These are phyloP conservation scores for Cyberlindnera amylophila DNA, from an alignment of 805 yeast species.

Conservation along the genomic window DNA sequence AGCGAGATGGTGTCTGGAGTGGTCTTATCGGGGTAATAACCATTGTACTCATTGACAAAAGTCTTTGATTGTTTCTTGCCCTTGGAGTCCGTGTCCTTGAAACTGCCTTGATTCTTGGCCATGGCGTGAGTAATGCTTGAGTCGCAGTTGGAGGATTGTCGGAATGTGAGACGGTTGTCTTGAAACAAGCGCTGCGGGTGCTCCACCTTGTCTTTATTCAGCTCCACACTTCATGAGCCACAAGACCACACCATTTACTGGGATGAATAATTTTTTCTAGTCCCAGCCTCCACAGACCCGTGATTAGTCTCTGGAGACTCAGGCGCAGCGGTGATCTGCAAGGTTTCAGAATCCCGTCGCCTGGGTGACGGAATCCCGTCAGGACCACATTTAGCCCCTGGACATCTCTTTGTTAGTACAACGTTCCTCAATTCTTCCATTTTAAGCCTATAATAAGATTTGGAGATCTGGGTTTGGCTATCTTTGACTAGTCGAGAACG, in stretches of 20 bases:
- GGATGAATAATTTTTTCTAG: no score
- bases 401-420: neutral
- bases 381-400: neutral
- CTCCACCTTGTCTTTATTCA: no score
- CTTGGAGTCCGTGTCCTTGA: neutral
- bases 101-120: neutral
- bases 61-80: constrained; percentile 2
- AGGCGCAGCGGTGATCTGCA: no score
- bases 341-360: constrained; percentile 8
- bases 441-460: no score
- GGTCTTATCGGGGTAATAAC: constrained; percentile 11
- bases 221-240: no score
- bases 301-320: neutral
- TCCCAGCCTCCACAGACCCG: neutral
- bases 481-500: no score
- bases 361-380: neutral
- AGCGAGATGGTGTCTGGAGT: constrained; percentile 1
- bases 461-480: no score
- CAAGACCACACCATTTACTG: no score
- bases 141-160: no score
- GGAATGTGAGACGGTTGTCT: no score
- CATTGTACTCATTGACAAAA: constrained; percentile 8
- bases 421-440: no score
- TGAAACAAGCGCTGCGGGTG: neutral
- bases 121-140: neutral